Evolutionary conservation across 306 rosid species (phyloP), one percentile per base, ranked within the genome.

Genomic region (Astragalus membranaceus): DNA sequence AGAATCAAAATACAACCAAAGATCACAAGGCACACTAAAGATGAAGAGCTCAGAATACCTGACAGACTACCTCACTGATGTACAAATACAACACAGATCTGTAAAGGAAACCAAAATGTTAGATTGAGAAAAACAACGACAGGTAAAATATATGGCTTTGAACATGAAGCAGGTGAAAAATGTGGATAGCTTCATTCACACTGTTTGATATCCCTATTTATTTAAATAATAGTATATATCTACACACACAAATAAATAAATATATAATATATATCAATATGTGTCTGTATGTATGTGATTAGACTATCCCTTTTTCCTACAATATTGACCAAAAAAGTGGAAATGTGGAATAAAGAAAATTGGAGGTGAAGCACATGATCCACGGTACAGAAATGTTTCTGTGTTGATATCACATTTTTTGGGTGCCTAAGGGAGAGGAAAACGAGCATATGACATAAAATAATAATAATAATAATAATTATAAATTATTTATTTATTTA

Each of bases 71-170:
- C 92, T 88, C 98, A 37, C 96, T 84, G 84, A 84, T 68, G 81
- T 93, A 93, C 72, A 88, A 75, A 75, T 85, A 87, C 59, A 93
- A 58, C 49, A 85, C 85, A 51, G 82, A 87, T 73, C 98, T 94
- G 90, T 60, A 81, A 62, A 50, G 73, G 48, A 72, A 62, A 79
- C 46, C 58, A 50, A 67, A 69, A 37, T 36, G 54, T 78, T 50
- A 83, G 67, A 14, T 67, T 33, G 17, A 65, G 53, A 39, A 55
- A 44, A 73, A 41, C 17, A 63, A 20, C 9, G 49, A 48, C 42
- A 35, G 33, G 30, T 7, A 47, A 32, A 59, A 36, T 13, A 33
- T 9, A 57, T 5, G 29, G 32, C 17, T 65, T 69, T 47, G n/a
- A 80, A 69, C 64, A 35, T 67, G 39, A 67, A 52, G 3, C 42